Conservation (phyloP, 148 eudicot genomes). For the Persicaria maculosa region DNA sequence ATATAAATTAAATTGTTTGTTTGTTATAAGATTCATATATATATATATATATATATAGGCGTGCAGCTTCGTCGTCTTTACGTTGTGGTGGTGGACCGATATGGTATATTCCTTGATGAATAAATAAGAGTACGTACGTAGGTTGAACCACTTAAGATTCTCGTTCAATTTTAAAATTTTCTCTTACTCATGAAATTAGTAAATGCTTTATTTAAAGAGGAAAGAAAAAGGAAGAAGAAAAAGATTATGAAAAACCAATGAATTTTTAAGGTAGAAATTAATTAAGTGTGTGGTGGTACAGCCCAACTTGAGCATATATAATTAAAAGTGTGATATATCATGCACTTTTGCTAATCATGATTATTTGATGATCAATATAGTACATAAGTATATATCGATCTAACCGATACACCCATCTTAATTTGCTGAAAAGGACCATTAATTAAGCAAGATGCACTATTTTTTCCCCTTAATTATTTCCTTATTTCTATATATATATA, state of each 20-base stretch:
- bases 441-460: neutral
- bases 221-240: neutral
- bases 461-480: neutral
- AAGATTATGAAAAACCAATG: neutral
- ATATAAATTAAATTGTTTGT: no score
- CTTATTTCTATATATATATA: neutral
- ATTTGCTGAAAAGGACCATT: neutral
- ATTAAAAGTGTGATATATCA: neutral
- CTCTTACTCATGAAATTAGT: neutral
- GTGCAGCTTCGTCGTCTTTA: no score
- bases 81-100: no score
- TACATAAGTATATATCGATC: neutral
- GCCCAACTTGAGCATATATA: conserved; percentile 8
- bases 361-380: neutral
- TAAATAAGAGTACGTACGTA: neutral
- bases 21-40: no score
- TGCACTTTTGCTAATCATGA: conserved; percentile 6
- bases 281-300: neutral
- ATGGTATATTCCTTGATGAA: neutral
- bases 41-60: no score
- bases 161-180: neutral
- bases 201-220: neutral
- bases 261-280: neutral
- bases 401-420: neutral
- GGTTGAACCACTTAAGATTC: neutral